Evolutionary conservation across 2,329 filamentous ascomycete genomes (phyloP).

Genomic region (Nemania sp.): DNA sequence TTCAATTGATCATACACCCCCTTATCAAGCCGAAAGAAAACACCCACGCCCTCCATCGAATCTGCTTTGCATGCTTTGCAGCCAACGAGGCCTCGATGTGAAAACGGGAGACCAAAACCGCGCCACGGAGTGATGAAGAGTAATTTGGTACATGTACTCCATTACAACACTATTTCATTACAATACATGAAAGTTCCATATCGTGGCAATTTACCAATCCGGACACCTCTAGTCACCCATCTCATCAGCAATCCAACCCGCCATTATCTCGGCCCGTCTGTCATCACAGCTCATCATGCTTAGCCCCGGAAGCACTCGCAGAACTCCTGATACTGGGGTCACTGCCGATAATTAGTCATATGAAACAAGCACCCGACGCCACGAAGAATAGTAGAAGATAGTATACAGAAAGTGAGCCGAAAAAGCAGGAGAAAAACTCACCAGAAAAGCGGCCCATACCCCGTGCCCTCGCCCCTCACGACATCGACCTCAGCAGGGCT

Average conservation of each 20-base stretch:
- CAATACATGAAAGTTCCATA: background rate
- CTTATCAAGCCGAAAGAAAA: too few species aligned
- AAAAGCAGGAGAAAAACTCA: conserved; percentile 2
- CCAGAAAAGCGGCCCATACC: conserved; percentile 35
- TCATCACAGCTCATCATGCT: conserved; percentile 26
- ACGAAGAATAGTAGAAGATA: background rate
- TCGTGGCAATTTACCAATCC: background rate
- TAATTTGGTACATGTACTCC: too few species aligned
- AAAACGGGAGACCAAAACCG: too few species aligned
- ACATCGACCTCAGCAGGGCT: conserved; percentile 28
- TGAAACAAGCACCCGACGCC: too few species aligned
- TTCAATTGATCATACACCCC: too few species aligned
- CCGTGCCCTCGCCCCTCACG: conserved; percentile 29
- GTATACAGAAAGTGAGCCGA: background rate
- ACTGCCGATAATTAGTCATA: background rate
- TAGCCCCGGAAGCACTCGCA: background rate
- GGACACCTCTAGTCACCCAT: background rate
- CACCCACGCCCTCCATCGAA: too few species aligned
- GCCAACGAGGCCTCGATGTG: too few species aligned
- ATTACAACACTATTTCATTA: background rate
- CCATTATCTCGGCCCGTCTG: background rate
- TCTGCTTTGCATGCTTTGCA: too few species aligned
- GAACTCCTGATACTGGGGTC: background rate
- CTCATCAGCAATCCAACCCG: background rate
- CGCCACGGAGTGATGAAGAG: background rate